A percentile compares a stretch with the other conserved stretches of the same genome.
Conservation (phyloP, 495 filamentous ascomycete species). For the Cairneyella variabilis region DNA sequence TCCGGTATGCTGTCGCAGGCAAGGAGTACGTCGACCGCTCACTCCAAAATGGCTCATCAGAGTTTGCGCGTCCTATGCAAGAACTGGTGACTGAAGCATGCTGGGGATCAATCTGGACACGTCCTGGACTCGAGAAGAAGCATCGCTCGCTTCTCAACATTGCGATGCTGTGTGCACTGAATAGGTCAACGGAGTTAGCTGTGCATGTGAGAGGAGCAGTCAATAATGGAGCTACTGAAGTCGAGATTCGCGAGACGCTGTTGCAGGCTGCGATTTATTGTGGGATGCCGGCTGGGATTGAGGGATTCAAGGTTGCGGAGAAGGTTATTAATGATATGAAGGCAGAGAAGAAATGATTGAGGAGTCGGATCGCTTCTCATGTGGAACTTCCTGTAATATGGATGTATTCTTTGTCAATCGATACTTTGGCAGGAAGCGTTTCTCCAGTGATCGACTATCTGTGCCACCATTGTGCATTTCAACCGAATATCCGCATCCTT, state of each 20-base stretch:
- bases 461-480: no score
- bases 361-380: no score
- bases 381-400: no score
- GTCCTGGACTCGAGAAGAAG: constrained; percentile 50
- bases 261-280: constrained; percentile 52
- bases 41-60: constrained; percentile 37
- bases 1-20: constrained; percentile 48
- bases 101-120: constrained; percentile 53
- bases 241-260: constrained; percentile 53
- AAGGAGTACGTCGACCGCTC: constrained; percentile 46
- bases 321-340: constrained; percentile 37
- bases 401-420: no score
- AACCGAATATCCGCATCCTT: no score
- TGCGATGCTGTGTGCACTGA: constrained; percentile 50
- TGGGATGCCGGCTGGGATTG: constrained; percentile 53
- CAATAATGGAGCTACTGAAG: constrained; percentile 47
- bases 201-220: constrained; percentile 51
- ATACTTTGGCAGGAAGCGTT: no score
- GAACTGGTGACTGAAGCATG: constrained; percentile 49
- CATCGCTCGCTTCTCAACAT: constrained; percentile 52
- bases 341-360: constrained; percentile 28
- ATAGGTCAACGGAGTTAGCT: constrained; percentile 47
- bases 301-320: constrained; percentile 43
- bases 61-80: constrained; percentile 49
- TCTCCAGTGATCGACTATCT: no score